These are phyloP conservation scores for Kodamaea arcana DNA, from an alignment of 1,139 yeast species.

Conservation along the genomic window DNA sequence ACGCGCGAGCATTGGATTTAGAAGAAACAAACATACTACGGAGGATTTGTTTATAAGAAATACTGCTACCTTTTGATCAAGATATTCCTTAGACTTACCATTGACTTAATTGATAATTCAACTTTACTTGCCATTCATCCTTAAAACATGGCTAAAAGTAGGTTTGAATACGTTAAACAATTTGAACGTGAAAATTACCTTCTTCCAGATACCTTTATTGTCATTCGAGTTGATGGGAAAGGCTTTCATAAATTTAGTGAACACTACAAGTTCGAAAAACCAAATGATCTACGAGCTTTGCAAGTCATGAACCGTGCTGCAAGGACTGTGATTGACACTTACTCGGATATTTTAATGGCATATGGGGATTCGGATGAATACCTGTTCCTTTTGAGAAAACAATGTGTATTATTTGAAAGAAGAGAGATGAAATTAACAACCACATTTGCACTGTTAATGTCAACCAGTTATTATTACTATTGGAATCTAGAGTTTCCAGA, in stretches of 20 bases:
- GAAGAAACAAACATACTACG: no score
- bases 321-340: slow-evolving; percentile 50
- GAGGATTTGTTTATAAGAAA: no score
- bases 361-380: slow-evolving; percentile 97
- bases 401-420: slow-evolving; percentile 70
- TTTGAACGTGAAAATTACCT: slow-evolving; percentile 75
- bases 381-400: slow-evolving; percentile 65
- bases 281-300: slow-evolving; percentile 78
- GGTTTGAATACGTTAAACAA: slow-evolving; percentile 68
- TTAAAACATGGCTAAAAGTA: slow-evolving; percentile 18
- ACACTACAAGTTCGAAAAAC: slow-evolving; percentile 72
- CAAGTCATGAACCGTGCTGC: slow-evolving; percentile 83
- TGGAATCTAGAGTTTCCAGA: slow-evolving; percentile 65
- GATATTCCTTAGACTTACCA: no score
- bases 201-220: slow-evolving; percentile 76
- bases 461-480: slow-evolving; percentile 64
- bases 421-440: slow-evolving; percentile 76
- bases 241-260: slow-evolving; percentile 86
- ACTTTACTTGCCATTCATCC: no score
- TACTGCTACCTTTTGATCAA: no score
- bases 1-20: no score
- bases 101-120: no score
- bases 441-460: slow-evolving; percentile 77
- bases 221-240: slow-evolving; percentile 87
- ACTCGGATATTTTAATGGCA: slow-evolving; percentile 74